Conservation (phyloP, 2,329 filamentous ascomycete species). For the Aspergillus pseudoterreus region DNA sequence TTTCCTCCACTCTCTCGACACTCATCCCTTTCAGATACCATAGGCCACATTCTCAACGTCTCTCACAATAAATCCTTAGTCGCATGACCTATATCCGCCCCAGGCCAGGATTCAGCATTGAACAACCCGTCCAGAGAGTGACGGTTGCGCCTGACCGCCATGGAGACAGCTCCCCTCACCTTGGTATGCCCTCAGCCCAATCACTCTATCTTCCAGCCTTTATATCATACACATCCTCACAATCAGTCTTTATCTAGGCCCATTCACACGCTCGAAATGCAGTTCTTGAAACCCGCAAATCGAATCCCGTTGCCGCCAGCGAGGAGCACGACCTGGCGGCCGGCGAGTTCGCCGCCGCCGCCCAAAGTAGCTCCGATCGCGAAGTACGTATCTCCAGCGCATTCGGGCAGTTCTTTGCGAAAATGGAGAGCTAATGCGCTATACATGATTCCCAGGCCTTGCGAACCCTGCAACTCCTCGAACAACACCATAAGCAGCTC, state of each 20-base stretch:
- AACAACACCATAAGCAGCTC: constrained; percentile 80
- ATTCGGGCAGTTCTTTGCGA: background rate
- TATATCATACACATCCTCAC: background rate
- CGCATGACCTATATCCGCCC: too few species aligned
- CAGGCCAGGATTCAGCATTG: background rate
- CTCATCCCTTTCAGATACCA: too few species aligned
- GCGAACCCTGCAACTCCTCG: constrained; percentile 77
- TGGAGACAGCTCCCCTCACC: constrained; percentile 68
- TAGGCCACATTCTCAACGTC: too few species aligned
- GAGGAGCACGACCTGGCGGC: constrained; percentile 86
- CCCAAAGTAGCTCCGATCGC: constrained; percentile 63
- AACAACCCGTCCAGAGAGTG: background rate
- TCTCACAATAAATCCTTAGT: too few species aligned
- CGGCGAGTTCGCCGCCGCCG: constrained; percentile 79
- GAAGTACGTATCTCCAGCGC: constrained; percentile 43
- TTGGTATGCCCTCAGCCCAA: constrained; percentile 45
- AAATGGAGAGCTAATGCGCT: background rate
- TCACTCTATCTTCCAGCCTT: background rate
- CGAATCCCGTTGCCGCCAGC: constrained; percentile 74
- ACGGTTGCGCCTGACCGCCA: constrained; percentile 30
- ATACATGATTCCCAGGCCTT: constrained; percentile 61
- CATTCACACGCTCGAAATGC: constrained; percentile 87
- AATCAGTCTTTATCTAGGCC: constrained; percentile 51
- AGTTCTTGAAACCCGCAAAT: constrained; percentile 63
- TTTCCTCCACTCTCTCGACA: too few species aligned